Base-by-base conservation (phyloP, 768 basidiomycete genomes). In the Stropharia rugosoannulata region DNA sequence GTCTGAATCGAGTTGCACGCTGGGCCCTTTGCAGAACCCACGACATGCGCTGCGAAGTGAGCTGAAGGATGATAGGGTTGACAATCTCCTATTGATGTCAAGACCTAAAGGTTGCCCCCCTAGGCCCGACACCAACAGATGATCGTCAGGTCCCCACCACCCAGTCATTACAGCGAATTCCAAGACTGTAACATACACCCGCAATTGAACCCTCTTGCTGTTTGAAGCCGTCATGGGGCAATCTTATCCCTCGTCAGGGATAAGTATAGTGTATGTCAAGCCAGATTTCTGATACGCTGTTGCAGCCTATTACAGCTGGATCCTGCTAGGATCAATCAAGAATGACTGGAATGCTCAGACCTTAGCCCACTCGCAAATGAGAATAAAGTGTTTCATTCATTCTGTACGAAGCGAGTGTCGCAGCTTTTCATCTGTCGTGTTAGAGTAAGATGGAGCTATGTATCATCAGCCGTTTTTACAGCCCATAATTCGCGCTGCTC, bases 271-370 rank as follows among this genome's bases (percentile, higher is more conserved):
- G 56, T 60, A 56, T 61, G 62, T 25, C 40, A 60, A 58, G 72
- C 64, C 71, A 74, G 59, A 70, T 89, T 80, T 85, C 86, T 86
- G 85, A 84, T 89, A 81, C 80, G 83, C 70, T 77, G 79, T 78
- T 81, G 61, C 62, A 74, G 76, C 73, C 63, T 67, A 64, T 86
- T 79, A 79, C 70, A 73, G 72, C 79, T 72, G 74, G 83, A 70
- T 80, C 75, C 86, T 62, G 80, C 83, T 77, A 82, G 81, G 74
- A 80, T 72, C 83, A 63, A 79, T 82, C 80, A 54, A 77, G 78
- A 79, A 79, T 81, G 82, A 82, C 73, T 81, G 56, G 65, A 82
- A 83, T 80, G 70, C 85, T 88, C 87, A 86, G 86, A 88, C 86
- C 85, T 89, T 89, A 77, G 81, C 86, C 87, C 85, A 86, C 85